Conservation (phyloP, 2,329 filamentous ascomycete species). For the Botryotinia convoluta region DNA sequence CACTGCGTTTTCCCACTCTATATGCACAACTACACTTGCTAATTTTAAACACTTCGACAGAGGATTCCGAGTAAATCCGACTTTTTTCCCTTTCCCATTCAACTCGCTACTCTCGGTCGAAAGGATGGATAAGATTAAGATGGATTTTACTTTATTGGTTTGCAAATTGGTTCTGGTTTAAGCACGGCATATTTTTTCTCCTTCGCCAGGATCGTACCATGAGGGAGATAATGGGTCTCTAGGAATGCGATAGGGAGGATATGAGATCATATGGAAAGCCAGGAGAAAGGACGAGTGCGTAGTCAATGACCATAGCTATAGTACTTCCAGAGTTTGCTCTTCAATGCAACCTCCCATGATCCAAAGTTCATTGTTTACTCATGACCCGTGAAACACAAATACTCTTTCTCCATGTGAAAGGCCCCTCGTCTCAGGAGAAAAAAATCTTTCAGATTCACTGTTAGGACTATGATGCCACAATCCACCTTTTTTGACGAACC, state of each 20-base stretch:
- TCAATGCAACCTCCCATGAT: not conserved
- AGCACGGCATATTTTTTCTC: not conserved
- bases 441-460: conserved; percentile 1
- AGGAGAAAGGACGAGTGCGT: not conserved
- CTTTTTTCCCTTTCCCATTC: not conserved
- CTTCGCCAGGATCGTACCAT: not conserved
- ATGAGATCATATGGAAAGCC: not conserved
- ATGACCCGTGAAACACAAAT: not conserved
- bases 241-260: not conserved
- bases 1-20: not conserved
- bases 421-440: not conserved
- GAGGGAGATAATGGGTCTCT: not conserved
- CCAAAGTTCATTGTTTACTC: not conserved
- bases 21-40: not conserved
- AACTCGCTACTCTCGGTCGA: not conserved
- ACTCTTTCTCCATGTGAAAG: not conserved
- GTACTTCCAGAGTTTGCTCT: not conserved
- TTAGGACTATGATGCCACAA: not conserved
- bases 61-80: not conserved
- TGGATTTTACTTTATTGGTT: not conserved
- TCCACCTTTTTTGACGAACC: not conserved
- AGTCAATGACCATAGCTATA: not conserved
- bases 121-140: not conserved
- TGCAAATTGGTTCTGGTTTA: not conserved
- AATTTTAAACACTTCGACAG: not conserved